Evolutionary conservation across 441 rosid genomes (phyloP).

Genomic region (Adansonia rubrostipa): DNA sequence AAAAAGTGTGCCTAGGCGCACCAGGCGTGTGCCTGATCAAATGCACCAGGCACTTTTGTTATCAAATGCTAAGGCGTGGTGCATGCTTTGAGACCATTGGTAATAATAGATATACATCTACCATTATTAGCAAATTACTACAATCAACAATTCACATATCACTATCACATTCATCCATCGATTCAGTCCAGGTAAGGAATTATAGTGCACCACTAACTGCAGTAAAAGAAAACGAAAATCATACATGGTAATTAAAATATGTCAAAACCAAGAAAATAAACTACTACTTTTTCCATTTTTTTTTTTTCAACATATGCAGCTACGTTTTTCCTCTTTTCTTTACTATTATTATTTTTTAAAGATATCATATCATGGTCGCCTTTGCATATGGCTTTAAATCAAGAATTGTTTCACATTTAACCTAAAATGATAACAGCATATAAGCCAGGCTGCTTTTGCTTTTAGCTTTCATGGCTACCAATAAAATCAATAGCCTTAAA

Average conservation of each 20-base stretch:
- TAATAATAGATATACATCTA: no score
- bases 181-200: no score
- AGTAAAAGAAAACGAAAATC: no score
- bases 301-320: not conserved
- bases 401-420: not conserved
- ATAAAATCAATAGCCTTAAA: not conserved
- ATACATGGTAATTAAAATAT: not conserved
- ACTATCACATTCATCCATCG: not conserved
- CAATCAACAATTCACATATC: not conserved
- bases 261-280: constrained; percentile 7
- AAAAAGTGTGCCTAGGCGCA: no score
- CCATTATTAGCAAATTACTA: not conserved
- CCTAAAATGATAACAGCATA: not conserved
- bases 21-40: no score
- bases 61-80: not conserved
- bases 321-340: not conserved
- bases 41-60: not conserved
- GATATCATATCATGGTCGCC: not conserved
- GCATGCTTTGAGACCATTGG: no score
- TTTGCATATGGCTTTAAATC: not conserved
- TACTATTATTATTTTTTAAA: no score
- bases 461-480: not conserved
- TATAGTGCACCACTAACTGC: no score
- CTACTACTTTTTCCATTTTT: not conserved
- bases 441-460: not conserved